Percentiles rank a stretch among this genome's conserved stretches.
Evolutionary conservation across 2,329 filamentous ascomycete genomes (phyloP).

Genomic region (Mycocentrospora acerina): DNA sequence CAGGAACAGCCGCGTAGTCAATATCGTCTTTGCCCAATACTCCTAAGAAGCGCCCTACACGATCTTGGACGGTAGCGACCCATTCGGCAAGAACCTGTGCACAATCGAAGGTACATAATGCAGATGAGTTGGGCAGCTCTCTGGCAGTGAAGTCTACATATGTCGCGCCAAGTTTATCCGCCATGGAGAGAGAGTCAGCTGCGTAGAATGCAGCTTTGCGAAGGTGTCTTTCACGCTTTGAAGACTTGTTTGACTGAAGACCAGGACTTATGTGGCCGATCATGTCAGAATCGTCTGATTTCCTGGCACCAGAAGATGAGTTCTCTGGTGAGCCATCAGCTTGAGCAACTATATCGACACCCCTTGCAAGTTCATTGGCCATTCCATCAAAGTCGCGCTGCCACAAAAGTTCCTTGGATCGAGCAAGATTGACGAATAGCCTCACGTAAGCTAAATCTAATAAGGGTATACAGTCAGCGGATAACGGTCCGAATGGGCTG

Average conservation of each 20-base stretch:
- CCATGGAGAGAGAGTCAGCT: constrained; percentile 85
- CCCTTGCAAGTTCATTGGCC: constrained; percentile 80
- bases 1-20: constrained; percentile 77
- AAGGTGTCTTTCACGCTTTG: constrained; percentile 80
- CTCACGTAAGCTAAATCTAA: constrained; percentile 90
- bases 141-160: constrained; percentile 82
- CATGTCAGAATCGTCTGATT: constrained; percentile 13
- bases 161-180: constrained; percentile 80
- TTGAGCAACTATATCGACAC: constrained; percentile 73
- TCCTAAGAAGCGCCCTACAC: constrained; percentile 86
- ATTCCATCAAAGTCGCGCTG: constrained; percentile 90
- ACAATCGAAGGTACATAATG: constrained; percentile 91
- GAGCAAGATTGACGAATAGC: constrained; percentile 88
- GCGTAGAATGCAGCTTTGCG: constrained; percentile 96
- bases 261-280: constrained; percentile 25
- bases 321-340: constrained; percentile 61
- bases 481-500: constrained; percentile 82
- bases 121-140: constrained; percentile 85
- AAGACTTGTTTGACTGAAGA: constrained; percentile 51
- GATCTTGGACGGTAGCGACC: constrained; percentile 89
- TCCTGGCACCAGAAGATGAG: constrained; percentile 28
- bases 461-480: constrained; percentile 86
- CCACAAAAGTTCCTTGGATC: constrained; percentile 92
- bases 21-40: constrained; percentile 81
- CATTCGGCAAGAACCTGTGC: constrained; percentile 93